These are phyloP conservation scores for Ascochyta viciae-villosae DNA, from an alignment of 2,329 filamentous ascomycete species.

Conservation along the genomic window DNA sequence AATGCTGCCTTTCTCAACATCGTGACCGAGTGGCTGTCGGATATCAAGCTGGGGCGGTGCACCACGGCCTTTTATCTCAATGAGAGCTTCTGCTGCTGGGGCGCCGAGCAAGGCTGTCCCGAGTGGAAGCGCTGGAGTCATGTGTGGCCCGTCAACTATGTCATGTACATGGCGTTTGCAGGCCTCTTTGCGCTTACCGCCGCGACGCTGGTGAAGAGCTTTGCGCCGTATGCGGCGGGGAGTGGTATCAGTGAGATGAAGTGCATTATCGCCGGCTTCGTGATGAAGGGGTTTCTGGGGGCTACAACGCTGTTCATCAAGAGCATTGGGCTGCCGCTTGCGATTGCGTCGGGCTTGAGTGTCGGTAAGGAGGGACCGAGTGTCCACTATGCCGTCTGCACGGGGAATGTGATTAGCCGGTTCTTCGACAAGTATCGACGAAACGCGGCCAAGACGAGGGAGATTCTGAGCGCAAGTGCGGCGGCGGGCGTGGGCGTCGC, in stretches of 20 bases:
- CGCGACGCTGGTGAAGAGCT: conserved; percentile 84
- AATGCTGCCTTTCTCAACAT: conserved; percentile 96
- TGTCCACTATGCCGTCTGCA: conserved; percentile 98
- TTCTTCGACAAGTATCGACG: conserved; percentile 91
- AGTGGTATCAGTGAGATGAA: conserved; percentile 99
- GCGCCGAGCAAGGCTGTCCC: conserved; percentile 84
- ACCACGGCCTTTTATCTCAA: conserved; percentile 96
- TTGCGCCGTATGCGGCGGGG: conserved; percentile 94
- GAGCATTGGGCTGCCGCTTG: conserved; percentile 85
- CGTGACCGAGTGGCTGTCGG: conserved; percentile 93
- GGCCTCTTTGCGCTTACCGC: conserved; percentile 83
- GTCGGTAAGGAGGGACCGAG: conserved; percentile 98
- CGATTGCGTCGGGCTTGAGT: conserved; percentile 91
- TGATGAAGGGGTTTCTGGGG: conserved; percentile 98
- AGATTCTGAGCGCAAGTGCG: conserved; percentile 93
- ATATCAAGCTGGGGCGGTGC: conserved; percentile 96
- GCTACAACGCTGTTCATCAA: conserved; percentile 94
- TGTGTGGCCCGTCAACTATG: conserved; percentile 79
- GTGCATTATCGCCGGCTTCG: conserved; percentile 97
- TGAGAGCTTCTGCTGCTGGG: conserved; percentile 98
- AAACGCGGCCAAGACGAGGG: conserved; percentile 92
- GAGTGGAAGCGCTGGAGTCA: conserved; percentile 92
- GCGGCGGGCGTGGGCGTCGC: conserved; percentile 95
- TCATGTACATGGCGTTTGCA: conserved; percentile 86
- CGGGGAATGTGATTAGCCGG: conserved; percentile 92